Percentiles rank a stretch among this genome's conserved stretches.
Evolutionary conservation across 2,329 filamentous ascomycete species (phyloP).

Genomic region (Xylaria arbuscula): DNA sequence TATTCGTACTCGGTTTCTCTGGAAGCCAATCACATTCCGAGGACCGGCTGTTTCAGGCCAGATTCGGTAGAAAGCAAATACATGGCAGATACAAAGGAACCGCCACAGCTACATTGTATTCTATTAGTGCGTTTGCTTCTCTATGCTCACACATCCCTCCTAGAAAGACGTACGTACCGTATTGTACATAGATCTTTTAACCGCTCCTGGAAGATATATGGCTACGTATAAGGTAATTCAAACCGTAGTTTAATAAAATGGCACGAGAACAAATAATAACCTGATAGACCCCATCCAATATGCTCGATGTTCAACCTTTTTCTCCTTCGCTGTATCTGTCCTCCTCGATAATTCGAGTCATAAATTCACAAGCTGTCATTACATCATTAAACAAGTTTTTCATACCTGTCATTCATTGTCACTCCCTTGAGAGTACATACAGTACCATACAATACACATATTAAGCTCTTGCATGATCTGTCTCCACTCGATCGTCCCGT

Average conservation of each 20-base stretch:
- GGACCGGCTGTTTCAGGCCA: conserved; percentile 17
- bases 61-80: conserved; percentile 27
- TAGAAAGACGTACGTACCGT: not conserved
- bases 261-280: conserved; percentile 2
- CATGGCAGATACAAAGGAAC: conserved; percentile 1
- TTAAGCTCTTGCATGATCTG: conserved; percentile 30
- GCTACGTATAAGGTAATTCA: not conserved
- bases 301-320: not conserved
- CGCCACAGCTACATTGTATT: not conserved
- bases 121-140: not conserved
- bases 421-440: conserved; percentile 1
- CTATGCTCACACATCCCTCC: not conserved
- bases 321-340: not conserved
- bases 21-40: conserved; percentile 25
- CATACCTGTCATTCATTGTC: not conserved
- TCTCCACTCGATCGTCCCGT: conserved; percentile 30
- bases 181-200: conserved; percentile 9
- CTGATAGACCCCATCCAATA: not conserved
- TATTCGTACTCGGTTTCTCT: conserved; percentile 30
- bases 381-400: not conserved
- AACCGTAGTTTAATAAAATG: not conserved
- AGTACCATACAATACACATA: not conserved
- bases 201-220: conserved; percentile 4
- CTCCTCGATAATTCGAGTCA: not conserved
- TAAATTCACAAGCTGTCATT: not conserved